Percentiles rank a stretch among this genome's conserved stretches.
Conservation (phyloP, 164 flowering plant species). For the Macadamia tetraphylla region DNA sequence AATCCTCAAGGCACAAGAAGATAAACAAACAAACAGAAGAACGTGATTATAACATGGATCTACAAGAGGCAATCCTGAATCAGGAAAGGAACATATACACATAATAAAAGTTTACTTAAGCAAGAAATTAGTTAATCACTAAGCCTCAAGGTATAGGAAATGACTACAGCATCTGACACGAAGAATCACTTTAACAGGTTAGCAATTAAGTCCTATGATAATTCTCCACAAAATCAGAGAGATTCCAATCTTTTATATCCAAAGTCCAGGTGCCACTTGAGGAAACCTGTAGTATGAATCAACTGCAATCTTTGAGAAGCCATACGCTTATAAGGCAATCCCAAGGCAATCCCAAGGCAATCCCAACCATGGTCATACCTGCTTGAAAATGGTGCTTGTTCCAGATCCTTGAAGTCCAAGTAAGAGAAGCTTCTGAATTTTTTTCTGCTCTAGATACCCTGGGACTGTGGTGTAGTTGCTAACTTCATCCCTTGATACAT, state of each 20-base stretch:
- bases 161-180: no score
- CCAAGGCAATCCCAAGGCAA: not conserved
- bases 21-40: no score
- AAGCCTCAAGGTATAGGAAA: no score
- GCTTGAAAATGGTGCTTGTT: constrained; percentile 91
- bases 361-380: constrained; percentile 35
- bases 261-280: not conserved
- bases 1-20: no score
- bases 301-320: not conserved
- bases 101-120: no score
- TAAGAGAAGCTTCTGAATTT: constrained; percentile 70
- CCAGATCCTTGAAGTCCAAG: constrained; percentile 82
- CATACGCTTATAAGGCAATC: not conserved
- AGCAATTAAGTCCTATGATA: no score
- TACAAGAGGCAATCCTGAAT: no score
- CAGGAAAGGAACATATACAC: no score
- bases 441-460: constrained; percentile 61
- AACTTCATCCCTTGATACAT: constrained; percentile 44
- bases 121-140: no score
- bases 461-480: constrained; percentile 62
- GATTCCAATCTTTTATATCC: not conserved
- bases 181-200: no score
- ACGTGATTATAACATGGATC: no score
- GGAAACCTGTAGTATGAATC: not conserved
- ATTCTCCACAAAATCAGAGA: not conserved